phyloP scores from a whole-genome alignment of 2,329 filamentous ascomycete genomes.

The Trichoderma endophyticum region DNA sequence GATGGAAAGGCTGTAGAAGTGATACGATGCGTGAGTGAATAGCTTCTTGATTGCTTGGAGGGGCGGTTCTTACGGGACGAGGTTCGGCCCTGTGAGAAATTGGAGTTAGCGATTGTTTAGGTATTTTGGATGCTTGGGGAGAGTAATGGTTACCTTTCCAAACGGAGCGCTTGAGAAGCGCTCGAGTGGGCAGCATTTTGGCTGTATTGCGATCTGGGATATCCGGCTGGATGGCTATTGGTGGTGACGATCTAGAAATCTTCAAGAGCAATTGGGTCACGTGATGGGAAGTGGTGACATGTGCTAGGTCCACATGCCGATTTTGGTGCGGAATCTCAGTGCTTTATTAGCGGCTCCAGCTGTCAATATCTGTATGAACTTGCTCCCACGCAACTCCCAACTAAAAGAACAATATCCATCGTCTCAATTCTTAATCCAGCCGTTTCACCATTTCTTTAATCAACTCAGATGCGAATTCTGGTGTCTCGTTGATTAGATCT shows the following conservation, averaged over 20 bases:
- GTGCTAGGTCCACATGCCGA: not conserved
- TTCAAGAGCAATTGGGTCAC: constrained; percentile 5
- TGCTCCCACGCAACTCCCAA: not conserved
- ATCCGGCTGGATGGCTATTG: not conserved
- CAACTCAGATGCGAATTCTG: too few species aligned
- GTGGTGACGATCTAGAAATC: constrained; percentile 10
- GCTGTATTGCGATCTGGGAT: not conserved
- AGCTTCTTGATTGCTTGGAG: not conserved
- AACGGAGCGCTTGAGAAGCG: constrained; percentile 70
- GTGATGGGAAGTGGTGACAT: constrained; percentile 6
- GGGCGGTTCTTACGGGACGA: constrained; percentile 47
- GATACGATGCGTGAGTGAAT: constrained; percentile 5
- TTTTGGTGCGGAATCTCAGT: not conserved
- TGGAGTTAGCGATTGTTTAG: constrained; percentile 18
- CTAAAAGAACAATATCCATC: not conserved
- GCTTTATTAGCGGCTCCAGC: not conserved
- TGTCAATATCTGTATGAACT: not conserved
- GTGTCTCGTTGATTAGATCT: too few species aligned
- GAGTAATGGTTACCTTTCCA: constrained; percentile 69
- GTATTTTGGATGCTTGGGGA: not conserved
- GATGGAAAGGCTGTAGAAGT: constrained; percentile 56
- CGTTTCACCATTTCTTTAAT: too few species aligned
- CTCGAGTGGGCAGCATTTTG: constrained; percentile 66
- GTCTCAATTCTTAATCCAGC: too few species aligned
- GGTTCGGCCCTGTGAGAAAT: constrained; percentile 44